Conservation (phyloP, 108 stramenopile genomes). For the Cyclotella cryptica region DNA sequence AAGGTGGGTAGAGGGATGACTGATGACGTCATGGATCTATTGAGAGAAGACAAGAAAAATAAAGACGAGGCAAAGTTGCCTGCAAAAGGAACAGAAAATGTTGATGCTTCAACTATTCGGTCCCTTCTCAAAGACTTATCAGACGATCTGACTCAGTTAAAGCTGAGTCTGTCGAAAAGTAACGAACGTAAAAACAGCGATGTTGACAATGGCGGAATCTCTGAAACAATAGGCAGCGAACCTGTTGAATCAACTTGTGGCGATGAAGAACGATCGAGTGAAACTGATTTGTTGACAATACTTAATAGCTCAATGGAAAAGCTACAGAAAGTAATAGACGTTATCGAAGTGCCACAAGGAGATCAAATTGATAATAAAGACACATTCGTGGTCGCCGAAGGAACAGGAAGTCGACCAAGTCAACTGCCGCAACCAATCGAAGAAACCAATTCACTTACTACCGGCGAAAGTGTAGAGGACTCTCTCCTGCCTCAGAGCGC, state of each 20-base stretch:
- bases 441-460: neutral
- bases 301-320: constrained; percentile 37
- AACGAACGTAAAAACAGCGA: constrained; percentile 18
- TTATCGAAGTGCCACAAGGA: constrained; percentile 8
- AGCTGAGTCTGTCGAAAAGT: constrained; percentile 1
- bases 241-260: constrained; percentile 5
- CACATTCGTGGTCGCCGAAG: neutral
- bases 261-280: neutral
- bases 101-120: constrained; percentile 1
- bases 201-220: constrained; percentile 6
- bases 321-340: constrained; percentile 22
- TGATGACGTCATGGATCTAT: constrained; percentile 53
- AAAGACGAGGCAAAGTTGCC: neutral
- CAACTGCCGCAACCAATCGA: neutral
- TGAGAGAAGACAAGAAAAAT: constrained; percentile 27
- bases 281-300: neutral
- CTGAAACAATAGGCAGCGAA: neutral
- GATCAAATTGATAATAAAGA: neutral
- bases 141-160: constrained; percentile 25
- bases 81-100: neutral
- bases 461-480: neutral
- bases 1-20: constrained; percentile 40
- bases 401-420: too few species aligned
- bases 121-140: constrained; percentile 36
- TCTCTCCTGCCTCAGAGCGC: neutral